These are phyloP conservation scores for Lodderomyces beijingensis DNA, from an alignment of 1,139 yeast species.

Conservation along the genomic window DNA sequence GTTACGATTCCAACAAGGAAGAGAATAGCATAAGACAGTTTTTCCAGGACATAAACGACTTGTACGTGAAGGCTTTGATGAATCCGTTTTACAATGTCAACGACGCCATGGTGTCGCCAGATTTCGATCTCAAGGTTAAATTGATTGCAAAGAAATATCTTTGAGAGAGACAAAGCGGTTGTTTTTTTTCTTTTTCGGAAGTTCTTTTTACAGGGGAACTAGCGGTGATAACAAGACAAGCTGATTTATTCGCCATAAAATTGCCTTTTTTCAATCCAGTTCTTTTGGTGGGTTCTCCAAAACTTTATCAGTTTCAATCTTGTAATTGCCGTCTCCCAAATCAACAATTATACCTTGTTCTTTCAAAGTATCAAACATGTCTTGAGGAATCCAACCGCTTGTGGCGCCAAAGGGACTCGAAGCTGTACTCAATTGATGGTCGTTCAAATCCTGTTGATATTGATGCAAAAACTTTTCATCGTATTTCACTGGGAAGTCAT, in stretches of 20 bases:
- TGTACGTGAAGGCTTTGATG: slow-evolving; percentile 78
- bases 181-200: no score
- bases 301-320: slow-evolving; percentile 36
- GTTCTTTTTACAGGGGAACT: no score
- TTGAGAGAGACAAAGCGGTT: no score
- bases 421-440: slow-evolving; percentile 63
- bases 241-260: no score
- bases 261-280: no score
- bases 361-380: slow-evolving; percentile 69
- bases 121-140: slow-evolving; percentile 73
- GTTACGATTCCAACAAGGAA: slow-evolving; percentile 58
- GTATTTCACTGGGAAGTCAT: slow-evolving; percentile 58
- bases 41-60: slow-evolving; percentile 79
- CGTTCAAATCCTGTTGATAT: slow-evolving; percentile 56
- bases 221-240: no score
- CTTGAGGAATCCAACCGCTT: slow-evolving; percentile 94
- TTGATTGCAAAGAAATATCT: slow-evolving; percentile 73
- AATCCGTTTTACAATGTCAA: slow-evolving; percentile 83
- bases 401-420: slow-evolving; percentile 84
- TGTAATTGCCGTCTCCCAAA: slow-evolving; percentile 32
- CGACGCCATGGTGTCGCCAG: slow-evolving; percentile 68
- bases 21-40: slow-evolving; percentile 82
- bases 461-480: slow-evolving; percentile 50
- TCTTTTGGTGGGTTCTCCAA: slow-evolving; percentile 20
- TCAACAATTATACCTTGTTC: slow-evolving; percentile 59